Evolutionary conservation across 1,284 basidiomycete genomes (phyloP).

Genomic region (Cystobasidium sp.): DNA sequence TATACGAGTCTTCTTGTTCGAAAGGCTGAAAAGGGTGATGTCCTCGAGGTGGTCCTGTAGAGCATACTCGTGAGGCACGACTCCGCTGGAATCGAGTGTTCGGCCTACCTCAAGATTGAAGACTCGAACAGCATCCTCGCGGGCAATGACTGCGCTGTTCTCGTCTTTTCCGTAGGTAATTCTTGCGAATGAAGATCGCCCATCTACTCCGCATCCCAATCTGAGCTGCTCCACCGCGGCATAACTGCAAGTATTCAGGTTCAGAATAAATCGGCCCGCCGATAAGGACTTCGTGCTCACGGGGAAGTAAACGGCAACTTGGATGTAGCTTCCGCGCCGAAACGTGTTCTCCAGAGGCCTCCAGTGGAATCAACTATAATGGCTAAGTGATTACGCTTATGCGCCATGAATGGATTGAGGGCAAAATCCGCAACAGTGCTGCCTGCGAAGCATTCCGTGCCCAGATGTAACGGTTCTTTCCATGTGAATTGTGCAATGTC

Average conservation of each 20-base stretch:
- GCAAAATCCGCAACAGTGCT: not conserved
- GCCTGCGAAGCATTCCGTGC: constrained; percentile 1
- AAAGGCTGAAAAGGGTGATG: constrained; percentile 3
- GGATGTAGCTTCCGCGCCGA: not conserved
- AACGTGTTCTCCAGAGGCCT: constrained; percentile 8
- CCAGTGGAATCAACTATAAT: constrained; percentile 8
- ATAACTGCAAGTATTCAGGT: not conserved
- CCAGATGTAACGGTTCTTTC: not conserved
- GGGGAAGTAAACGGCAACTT: not conserved
- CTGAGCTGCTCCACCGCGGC: constrained; percentile 22
- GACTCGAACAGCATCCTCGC: not conserved
- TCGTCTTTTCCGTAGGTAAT: constrained; percentile 1
- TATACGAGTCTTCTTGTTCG: constrained; percentile 3
- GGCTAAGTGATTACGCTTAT: not conserved
- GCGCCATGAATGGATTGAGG: constrained; percentile 1
- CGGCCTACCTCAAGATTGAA: constrained; percentile 14
- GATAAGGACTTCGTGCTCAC: not conserved
- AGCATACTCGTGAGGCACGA: not conserved
- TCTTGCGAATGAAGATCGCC: not conserved
- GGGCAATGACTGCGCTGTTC: not conserved
- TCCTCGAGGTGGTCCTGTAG: constrained; percentile 16
- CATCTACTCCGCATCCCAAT: not conserved
- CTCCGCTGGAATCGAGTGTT: not conserved
- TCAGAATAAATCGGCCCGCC: not conserved
- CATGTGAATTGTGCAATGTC: constrained; percentile 11